Evolutionary conservation across 139 green algal genomes (phyloP), one percentile per base, ranked within the genome.

Genomic region (Chlorella sp.): DNA sequence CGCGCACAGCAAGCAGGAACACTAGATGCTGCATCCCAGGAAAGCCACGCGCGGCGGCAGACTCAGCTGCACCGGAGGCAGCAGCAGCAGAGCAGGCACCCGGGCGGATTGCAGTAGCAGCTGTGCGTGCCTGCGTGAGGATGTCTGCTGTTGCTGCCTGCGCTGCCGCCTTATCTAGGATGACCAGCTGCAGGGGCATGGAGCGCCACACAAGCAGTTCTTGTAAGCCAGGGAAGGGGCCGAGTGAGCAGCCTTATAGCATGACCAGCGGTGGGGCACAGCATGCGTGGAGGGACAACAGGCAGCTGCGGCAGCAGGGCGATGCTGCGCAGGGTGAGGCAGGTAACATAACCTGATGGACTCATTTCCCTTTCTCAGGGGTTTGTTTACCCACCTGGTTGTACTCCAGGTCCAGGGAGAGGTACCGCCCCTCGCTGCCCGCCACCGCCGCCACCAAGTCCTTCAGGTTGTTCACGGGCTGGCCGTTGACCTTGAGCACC

Each of bases 401-500:
- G 84, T 95, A 96, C 58, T 97, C 94, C 48, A 97, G 75, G 73
- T 94, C 90, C 36, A 96, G 91, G 9, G 82, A 76, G 48, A 96
- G 75, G 73, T 86, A 94, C 48, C 86, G 38, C 44, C 87, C 85
- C 34, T 82, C 65, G 58, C 77, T 58, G 58, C n/a, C 46, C 26
- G 77, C 83, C 46, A 96, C 90, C 54, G 93, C 76, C 38, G 92
- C 76, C 32, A 94, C 91, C 43, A 98, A 86, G 34, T 97, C 93
- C n/a, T 28, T 26, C 82, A 98, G 85, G 89, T 97, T 97, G 75
- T 88, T 85, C 8, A 98, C 87, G 11, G 76, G 32, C 46, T 81
- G 58, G 41, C 92, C 93, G 79, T 98, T 98, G 81, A 98, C 94
- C 11, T 60, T 65, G 34, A 88, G 38, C 74, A 98, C 92, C 92